These are phyloP conservation scores for Plasmodium malariae DNA, from an alignment of 169 alveolate species.

Conservation along the genomic window DNA sequence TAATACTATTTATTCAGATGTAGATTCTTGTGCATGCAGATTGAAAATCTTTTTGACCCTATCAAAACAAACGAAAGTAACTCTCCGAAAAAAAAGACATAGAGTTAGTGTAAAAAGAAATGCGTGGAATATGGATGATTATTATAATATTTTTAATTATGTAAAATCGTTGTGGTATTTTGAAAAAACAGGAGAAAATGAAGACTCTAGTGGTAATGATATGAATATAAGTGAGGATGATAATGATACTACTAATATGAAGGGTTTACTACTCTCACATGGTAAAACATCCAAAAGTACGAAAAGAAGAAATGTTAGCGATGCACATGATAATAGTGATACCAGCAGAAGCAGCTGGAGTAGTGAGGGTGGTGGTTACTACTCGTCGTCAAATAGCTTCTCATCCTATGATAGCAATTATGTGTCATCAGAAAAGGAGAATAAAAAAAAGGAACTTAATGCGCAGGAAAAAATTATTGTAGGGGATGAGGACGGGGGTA, in stretches of 20 bases:
- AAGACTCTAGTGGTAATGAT: conserved; percentile 28
- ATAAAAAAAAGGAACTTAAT: conserved; percentile 58
- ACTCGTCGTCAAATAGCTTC: conserved; percentile 3
- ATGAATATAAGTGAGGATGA: background rate
- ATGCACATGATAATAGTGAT: conserved; percentile 7
- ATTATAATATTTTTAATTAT: conserved; percentile 70
- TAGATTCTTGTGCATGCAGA: conserved; percentile 76
- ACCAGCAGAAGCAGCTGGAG: background rate
- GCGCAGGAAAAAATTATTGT: conserved; percentile 64
- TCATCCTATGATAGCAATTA: conserved; percentile 53
- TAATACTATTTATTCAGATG: conserved; percentile 56
- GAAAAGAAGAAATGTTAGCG: background rate
- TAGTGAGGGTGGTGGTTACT: background rate
- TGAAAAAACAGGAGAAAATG: conserved; percentile 52
- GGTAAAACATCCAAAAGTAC: conserved; percentile 1
- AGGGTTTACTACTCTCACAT: background rate
- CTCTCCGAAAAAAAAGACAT: conserved; percentile 38
- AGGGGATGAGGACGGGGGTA: conserved; percentile 26
- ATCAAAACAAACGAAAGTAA: conserved; percentile 66
- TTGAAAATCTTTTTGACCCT: conserved; percentile 62
- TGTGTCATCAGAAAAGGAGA: conserved; percentile 70
- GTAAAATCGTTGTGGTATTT: conserved; percentile 74
- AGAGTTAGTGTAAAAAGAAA: conserved; percentile 10
- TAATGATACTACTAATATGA: background rate
- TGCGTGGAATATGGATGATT: conserved; percentile 38